Percentiles rank a stretch among this genome's conserved stretches.
Conservation (phyloP, 2,329 filamentous ascomycete genomes). For the Penicillium sp. region DNA sequence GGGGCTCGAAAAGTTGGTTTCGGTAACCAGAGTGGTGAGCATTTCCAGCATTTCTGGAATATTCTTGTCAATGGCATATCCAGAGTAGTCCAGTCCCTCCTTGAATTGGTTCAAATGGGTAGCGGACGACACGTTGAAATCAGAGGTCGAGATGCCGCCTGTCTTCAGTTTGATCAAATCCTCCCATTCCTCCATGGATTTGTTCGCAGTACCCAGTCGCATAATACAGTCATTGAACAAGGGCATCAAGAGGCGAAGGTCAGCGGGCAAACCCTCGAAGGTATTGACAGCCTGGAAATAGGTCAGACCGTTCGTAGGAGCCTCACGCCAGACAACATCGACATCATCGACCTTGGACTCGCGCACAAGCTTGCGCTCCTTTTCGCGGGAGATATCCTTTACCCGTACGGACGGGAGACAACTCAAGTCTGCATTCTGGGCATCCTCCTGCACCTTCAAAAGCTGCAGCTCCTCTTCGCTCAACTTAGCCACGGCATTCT, state of each 20-base stretch:
- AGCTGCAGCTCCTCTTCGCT: slow-evolving; percentile 77
- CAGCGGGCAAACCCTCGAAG: slow-evolving; percentile 75
- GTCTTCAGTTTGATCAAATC: slow-evolving; percentile 96
- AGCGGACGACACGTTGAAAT: slow-evolving; percentile 79
- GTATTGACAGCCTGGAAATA: slow-evolving; percentile 90
- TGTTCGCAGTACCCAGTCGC: slow-evolving; percentile 83
- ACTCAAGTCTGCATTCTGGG: slow-evolving; percentile 79
- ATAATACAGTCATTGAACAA: slow-evolving; percentile 91
- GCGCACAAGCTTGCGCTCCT: slow-evolving; percentile 69
- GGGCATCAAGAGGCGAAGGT: slow-evolving; percentile 79
- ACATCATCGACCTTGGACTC: slow-evolving; percentile 60
- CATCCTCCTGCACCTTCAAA: slow-evolving; percentile 77
- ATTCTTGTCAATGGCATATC: slow-evolving; percentile 86
- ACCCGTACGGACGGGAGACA: slow-evolving; percentile 87
- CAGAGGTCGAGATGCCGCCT: slow-evolving; percentile 80
- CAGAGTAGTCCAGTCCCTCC: slow-evolving; percentile 81
- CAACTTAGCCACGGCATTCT: slow-evolving; percentile 69
- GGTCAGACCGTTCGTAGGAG: slow-evolving; percentile 90
- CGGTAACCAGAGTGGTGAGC: slow-evolving; percentile 73
- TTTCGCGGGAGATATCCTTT: slow-evolving; percentile 78
- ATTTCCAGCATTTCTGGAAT: slow-evolving; percentile 89
- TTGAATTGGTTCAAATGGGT: slow-evolving; percentile 66
- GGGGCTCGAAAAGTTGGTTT: slow-evolving; percentile 85
- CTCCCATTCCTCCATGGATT: slow-evolving; percentile 91
- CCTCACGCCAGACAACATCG: slow-evolving; percentile 84